Evolutionary conservation across 768 basidiomycete species (phyloP), one percentile per base, ranked within the genome.

Genomic region (Lactarius quietus): DNA sequence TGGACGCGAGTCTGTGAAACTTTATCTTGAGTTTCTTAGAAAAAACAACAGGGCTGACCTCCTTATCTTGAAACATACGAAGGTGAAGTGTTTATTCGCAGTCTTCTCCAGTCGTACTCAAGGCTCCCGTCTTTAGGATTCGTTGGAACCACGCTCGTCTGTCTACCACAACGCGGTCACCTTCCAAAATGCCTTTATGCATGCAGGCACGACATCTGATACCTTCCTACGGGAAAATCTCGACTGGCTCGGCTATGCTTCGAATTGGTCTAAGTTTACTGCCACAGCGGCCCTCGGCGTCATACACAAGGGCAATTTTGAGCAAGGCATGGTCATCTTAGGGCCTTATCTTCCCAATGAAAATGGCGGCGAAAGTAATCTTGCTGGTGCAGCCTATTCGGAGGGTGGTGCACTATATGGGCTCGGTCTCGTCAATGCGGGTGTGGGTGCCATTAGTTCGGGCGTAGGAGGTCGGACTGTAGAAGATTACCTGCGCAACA

Each of bases 241-340:
- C 38, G 96, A 98, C 73, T 99, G 95, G 95, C 85, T 99, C 5
- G 92, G 86, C 12, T 84, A 93, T 60, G 97, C 97, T 3, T 89
- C 89, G 31, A 98, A 99, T 74, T 99, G 97, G 97, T 92, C 94
- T 33, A 99, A 98, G 73, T 99, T 98, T 78, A 93, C 94, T 4
- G 93, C 97, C 7, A 98, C 97, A 15, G 95, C 97, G 23, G 95
- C 92, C 10, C 85, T 99, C 28, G 97, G 97, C 67, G 92, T 98
- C 62, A 98, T 99, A 68, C 94, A 98, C 80, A 95, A 96, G 73
- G 97, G 97, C 51, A 95, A 95, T 75, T 92, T 93, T 71, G 87
- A 94, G 71, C 89, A 96, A 75, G 95, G 95, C 57, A 89, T 91
- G 84, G 86, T 85, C 54, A 92, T 98, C 60, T 85, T 99, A 29